phyloP scores from a whole-genome alignment of 257 asterid species.

The Datura wrightii region DNA sequence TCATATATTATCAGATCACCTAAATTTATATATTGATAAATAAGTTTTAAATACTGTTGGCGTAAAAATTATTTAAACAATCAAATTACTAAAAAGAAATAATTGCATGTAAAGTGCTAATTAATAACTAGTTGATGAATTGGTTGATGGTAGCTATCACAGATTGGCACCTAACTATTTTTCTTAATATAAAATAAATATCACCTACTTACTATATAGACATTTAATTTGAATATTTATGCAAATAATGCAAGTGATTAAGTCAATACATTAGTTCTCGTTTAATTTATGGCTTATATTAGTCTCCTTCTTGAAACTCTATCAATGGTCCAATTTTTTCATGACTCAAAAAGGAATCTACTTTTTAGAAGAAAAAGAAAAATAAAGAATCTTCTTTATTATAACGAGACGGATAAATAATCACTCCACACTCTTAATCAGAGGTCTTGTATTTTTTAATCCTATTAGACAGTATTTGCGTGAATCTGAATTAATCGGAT shows the following conservation, averaged over 20 bases:
- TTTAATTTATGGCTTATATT: neutral
- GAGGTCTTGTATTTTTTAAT: too few species aligned
- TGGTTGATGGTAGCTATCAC: constrained; percentile 24
- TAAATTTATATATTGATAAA: neutral
- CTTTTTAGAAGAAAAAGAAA: too few species aligned
- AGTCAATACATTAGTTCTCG: neutral
- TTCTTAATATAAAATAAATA: neutral
- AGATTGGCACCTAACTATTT: neutral
- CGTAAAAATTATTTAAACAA: too few species aligned
- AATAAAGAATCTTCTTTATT: too few species aligned
- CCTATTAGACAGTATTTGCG: too few species aligned
- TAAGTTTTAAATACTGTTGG: too few species aligned
- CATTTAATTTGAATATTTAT: neutral
- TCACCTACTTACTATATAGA: neutral
- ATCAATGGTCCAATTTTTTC: neutral
- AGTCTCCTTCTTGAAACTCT: neutral
- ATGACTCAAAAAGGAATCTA: too few species aligned
- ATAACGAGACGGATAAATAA: too few species aligned
- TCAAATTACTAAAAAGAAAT: too few species aligned
- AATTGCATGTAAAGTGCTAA: too few species aligned
- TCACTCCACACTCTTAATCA: too few species aligned
- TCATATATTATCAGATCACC: neutral
- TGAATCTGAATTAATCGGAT: too few species aligned
- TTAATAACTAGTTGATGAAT: neutral
- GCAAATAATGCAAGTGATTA: neutral